Base-by-base conservation (phyloP, 331 rosid genomes). In the Stylosanthes scabra region DNA sequence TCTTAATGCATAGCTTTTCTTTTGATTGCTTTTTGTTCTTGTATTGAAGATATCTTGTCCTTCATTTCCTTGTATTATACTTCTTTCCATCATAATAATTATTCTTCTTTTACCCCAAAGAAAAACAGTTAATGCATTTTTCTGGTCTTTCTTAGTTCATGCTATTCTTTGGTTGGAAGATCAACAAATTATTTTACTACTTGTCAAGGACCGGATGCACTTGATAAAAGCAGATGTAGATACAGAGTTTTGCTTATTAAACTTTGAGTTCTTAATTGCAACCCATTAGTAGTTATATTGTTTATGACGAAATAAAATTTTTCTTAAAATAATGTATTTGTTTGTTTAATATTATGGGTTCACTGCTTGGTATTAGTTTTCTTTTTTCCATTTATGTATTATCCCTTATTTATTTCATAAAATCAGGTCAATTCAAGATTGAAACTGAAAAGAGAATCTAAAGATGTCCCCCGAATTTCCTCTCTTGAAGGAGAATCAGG, bases 361-460 rank as follows among this genome's bases (percentile, higher is more conserved):
- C 31, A 66, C 47, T 39, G 58, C 14, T 75, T 15, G 5, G 39
- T 60, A 45, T 59, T 42, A 45, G n/a, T 44, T 13, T 4, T 55
- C 25, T 20, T 29, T 8, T 45, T 45, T 61, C 8, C 69, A 67
- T 52, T 71, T 44, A 29, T 44, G 29, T 29, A 52, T 11, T 69
- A 59, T 12, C 61, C 72, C 50, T 70, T 62, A 20, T 70, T 75
- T 59, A 62, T 66, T 63, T 46, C 63, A 68, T 74, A 76, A 74
- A 78, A 80, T 52, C 59, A 95, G 99, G 88, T 76, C 73, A 78
- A 71, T 86, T 81, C 91, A 59, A 90, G 91, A 85, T 84, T 63
- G 77, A 88, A 83, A 69, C 86, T 86, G 79, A 95, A 74, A 84
- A 86, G 84, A 83, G 96, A 77, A 68, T 58, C 84, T 61, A 82